Conservation (phyloP, 1,284 basidiomycete genomes). For the Austropuccinia psidii region DNA sequence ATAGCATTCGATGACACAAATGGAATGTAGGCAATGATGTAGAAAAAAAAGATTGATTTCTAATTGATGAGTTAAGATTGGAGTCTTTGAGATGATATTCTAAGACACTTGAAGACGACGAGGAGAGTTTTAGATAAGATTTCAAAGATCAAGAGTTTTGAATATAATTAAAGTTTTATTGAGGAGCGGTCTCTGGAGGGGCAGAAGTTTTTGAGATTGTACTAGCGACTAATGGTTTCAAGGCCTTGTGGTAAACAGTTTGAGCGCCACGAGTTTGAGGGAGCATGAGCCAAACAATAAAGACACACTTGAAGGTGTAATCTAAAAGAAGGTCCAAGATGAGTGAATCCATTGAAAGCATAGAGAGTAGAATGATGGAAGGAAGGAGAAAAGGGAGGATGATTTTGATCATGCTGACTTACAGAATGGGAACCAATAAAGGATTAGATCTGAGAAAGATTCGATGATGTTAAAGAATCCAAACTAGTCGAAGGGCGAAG, state of each 20-base stretch:
- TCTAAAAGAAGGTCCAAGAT: neutral
- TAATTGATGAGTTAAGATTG: too few species aligned
- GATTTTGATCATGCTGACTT: neutral
- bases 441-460: constrained; percentile 61
- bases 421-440: constrained; percentile 37
- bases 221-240: constrained; percentile 28
- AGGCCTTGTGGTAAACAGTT: constrained; percentile 24
- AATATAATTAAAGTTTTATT: neutral
- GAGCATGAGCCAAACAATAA: constrained; percentile 37
- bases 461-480: constrained; percentile 78
- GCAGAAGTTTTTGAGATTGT: constrained; percentile 26
- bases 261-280: constrained; percentile 36
- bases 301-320: constrained; percentile 36
- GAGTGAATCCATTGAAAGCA: neutral
- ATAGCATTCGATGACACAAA: too few species aligned
- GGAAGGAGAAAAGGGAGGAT: neutral
- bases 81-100: too few species aligned
- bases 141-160: too few species aligned
- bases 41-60: too few species aligned
- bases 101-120: too few species aligned
- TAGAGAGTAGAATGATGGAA: neutral
- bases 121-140: too few species aligned
- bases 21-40: too few species aligned
- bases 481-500: constrained; percentile 56
- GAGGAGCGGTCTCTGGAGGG: constrained; percentile 30